Conservation (phyloP, 2,329 filamentous ascomycete genomes). For the Cordyceps fumosorosea region DNA sequence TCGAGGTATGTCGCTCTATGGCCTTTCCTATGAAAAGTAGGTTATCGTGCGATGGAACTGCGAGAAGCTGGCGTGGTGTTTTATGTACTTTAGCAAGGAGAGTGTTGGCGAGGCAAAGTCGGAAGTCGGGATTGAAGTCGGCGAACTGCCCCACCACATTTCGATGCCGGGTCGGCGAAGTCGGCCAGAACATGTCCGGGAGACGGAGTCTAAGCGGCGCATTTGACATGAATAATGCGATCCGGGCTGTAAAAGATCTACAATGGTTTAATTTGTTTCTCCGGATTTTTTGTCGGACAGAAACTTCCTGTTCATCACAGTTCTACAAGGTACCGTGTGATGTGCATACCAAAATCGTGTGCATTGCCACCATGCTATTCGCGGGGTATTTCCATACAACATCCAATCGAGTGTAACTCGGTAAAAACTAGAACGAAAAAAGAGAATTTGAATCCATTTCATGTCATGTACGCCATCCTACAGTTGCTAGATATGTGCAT, state of each 20-base stretch:
- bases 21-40: not conserved
- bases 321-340: not conserved
- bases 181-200: not conserved
- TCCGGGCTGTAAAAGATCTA: not conserved
- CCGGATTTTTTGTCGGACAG: no score
- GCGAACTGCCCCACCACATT: slow-evolving; percentile 2
- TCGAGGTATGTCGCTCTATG: not conserved
- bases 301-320: not conserved
- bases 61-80: not conserved
- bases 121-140: not conserved
- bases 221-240: not conserved
- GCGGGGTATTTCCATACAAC: not conserved
- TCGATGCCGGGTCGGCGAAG: not conserved
- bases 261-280: no score
- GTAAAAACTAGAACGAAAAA: not conserved
- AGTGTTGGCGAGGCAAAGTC: not conserved
- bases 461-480: not conserved
- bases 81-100: not conserved
- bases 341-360: not conserved
- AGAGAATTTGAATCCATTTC: not conserved
- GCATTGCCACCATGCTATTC: not conserved
- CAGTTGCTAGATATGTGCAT: not conserved
- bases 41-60: not conserved
- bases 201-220: not conserved
- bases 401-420: not conserved